Evolutionary conservation across 2,329 filamentous ascomycete species (phyloP).

Genomic region (Myriosclerotinia curreyana): DNA sequence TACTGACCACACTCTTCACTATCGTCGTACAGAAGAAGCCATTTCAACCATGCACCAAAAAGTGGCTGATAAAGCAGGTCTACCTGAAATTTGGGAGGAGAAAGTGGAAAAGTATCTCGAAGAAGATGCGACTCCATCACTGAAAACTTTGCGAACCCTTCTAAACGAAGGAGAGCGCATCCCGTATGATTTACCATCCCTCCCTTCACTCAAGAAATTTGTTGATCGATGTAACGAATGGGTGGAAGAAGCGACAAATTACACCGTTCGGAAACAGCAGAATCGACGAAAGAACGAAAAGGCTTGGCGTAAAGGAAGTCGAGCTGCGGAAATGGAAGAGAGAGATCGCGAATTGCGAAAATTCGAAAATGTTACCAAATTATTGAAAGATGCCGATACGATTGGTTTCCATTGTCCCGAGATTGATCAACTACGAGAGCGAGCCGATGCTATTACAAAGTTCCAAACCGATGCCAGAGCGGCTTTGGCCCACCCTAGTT

Average conservation of each 20-base stretch:
- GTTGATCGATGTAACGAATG: constrained; percentile 97
- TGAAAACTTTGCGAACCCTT: constrained; percentile 80
- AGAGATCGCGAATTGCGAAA: constrained; percentile 80
- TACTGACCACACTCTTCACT: constrained; percentile 69
- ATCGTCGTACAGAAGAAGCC: constrained; percentile 71
- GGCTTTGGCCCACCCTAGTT: constrained; percentile 64
- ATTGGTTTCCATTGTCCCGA: constrained; percentile 93
- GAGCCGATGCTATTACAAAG: constrained; percentile 76
- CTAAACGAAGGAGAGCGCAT: constrained; percentile 95
- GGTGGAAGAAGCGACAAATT: constrained; percentile 95
- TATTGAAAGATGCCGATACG: constrained; percentile 78
- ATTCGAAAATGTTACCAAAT: constrained; percentile 80
- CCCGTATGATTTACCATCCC: constrained; percentile 79
- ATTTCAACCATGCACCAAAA: constrained; percentile 67
- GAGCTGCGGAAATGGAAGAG: constrained; percentile 80
- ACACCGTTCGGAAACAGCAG: constrained; percentile 95
- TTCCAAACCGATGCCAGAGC: constrained; percentile 76
- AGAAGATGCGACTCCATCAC: constrained; percentile 76
- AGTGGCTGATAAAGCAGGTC: constrained; percentile 78
- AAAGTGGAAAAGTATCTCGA: constrained; percentile 84
- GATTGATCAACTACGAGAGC: constrained; percentile 79
- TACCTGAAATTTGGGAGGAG: constrained; percentile 85
- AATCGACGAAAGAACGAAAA: constrained; percentile 95
- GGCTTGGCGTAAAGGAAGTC: constrained; percentile 72
- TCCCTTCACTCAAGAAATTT: constrained; percentile 79